phyloP scores from a whole-genome alignment of 768 basidiomycete species.

The Suillus tomentosus region DNA sequence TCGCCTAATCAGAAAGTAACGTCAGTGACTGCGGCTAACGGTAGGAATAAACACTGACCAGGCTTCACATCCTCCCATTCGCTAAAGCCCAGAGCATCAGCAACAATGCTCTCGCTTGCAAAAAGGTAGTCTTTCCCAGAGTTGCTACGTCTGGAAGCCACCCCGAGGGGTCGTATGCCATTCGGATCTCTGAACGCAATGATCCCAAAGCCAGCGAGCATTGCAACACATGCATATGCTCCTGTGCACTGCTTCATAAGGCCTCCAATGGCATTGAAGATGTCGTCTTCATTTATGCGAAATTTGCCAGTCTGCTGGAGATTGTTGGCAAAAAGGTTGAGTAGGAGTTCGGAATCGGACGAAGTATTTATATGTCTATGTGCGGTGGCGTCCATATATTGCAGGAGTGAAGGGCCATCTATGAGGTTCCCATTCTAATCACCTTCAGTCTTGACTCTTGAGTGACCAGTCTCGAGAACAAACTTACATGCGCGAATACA shows the following conservation, averaged over 20 bases:
- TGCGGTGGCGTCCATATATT: slow-evolving; percentile 93
- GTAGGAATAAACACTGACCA: slow-evolving; percentile 47
- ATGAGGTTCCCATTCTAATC: slow-evolving; percentile 95
- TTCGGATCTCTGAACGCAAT: slow-evolving; percentile 98
- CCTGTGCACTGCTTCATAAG: slow-evolving; percentile 89
- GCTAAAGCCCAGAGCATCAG: slow-evolving; percentile 87
- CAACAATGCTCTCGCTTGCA: slow-evolving; percentile 94
- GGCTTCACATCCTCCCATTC: slow-evolving; percentile 95
- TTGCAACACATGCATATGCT: slow-evolving; percentile 97
- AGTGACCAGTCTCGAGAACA: slow-evolving; percentile 1
- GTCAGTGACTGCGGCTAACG: slow-evolving; percentile 12
- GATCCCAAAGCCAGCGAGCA: slow-evolving; percentile 98
- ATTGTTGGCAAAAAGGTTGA: slow-evolving; percentile 98
- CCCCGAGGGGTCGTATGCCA: slow-evolving; percentile 91
- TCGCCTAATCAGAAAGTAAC: slow-evolving; percentile 58
- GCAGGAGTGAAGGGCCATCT: slow-evolving; percentile 84
- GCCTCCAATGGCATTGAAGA: slow-evolving; percentile 90
- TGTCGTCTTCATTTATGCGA: slow-evolving; percentile 99
- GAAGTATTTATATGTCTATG: slow-evolving; percentile 99
- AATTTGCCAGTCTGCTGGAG: slow-evolving; percentile 98
- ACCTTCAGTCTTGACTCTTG: slow-evolving; percentile 6
- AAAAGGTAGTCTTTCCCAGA: slow-evolving; percentile 83
- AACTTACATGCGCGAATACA: slow-evolving; percentile 90
- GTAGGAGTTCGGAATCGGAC: slow-evolving; percentile 94
- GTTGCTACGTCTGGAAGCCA: slow-evolving; percentile 65